A percentile compares a stretch with the other conserved stretches of the same genome.
Conservation (phyloP, 2,329 filamentous ascomycete genomes). For the Exophiala sideris region DNA sequence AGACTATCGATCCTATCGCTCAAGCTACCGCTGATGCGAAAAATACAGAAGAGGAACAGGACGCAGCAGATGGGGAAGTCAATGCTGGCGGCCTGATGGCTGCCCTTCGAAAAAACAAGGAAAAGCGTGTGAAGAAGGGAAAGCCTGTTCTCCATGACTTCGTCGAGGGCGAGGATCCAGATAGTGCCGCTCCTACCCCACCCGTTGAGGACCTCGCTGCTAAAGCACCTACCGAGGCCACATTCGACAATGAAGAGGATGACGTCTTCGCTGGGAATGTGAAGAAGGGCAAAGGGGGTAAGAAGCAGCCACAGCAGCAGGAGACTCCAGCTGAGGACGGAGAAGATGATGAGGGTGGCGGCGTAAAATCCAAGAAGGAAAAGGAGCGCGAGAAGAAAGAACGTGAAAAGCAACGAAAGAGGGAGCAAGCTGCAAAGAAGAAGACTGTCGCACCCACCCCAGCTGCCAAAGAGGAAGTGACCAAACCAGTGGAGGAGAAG, state of each 20-base stretch:
- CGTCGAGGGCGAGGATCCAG: constrained; percentile 64
- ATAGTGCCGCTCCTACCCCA: constrained; percentile 41
- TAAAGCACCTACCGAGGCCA: constrained; percentile 78
- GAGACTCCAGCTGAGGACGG: constrained; percentile 48
- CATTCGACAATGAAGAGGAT: constrained; percentile 76
- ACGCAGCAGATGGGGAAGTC: constrained; percentile 53
- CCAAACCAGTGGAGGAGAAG: constrained; percentile 50
- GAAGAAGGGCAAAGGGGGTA: constrained; percentile 65
- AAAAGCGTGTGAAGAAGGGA: constrained; percentile 89
- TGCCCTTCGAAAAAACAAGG: constrained; percentile 75
- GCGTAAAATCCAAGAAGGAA: constrained; percentile 92
- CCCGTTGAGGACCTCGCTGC: constrained; percentile 47
- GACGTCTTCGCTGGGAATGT: constrained; percentile 77
- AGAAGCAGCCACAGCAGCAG: constrained; percentile 38
- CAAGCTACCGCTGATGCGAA: constrained; percentile 46
- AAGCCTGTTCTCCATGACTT: constrained; percentile 69
- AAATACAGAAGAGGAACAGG: constrained; percentile 44
- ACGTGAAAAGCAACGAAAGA: constrained; percentile 96
- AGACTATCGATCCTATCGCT: constrained; percentile 63
- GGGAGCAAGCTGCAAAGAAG: constrained; percentile 93
- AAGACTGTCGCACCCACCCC: constrained; percentile 57
- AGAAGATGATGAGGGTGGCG: constrained; percentile 56
- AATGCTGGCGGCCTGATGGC: constrained; percentile 65
- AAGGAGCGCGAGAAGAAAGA: constrained; percentile 99
- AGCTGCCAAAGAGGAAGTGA: constrained; percentile 55